A percentile compares a stretch with the other conserved stretches of the same genome.
These are phyloP conservation scores for Oryza punctata DNA, from an alignment of 176 grass and related monocot genomes.

Conservation along the genomic window DNA sequence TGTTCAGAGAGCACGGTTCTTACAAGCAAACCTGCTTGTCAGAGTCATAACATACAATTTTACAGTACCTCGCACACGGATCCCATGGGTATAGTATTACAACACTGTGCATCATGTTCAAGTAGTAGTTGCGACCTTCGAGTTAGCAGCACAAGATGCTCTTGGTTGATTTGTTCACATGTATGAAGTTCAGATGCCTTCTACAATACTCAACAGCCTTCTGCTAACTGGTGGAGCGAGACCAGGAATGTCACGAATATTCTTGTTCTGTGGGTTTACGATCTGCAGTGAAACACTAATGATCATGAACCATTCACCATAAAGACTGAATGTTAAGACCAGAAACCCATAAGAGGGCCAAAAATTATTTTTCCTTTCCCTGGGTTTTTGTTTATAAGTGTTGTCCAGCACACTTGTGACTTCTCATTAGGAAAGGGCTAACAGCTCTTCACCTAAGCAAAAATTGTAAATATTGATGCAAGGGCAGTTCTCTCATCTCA, in stretches of 20 bases:
- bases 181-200: conserved; percentile 38
- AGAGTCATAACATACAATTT: conserved; percentile 24
- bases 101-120: conserved; percentile 23
- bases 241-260: conserved; percentile 71
- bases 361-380: neutral
- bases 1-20: conserved; percentile 24
- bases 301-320: neutral
- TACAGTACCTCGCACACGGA: neutral
- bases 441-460: neutral
- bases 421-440: neutral
- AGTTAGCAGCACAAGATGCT: neutral
- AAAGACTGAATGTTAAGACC: neutral
- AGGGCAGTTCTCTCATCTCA: neutral
- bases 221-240: conserved; percentile 80
- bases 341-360: neutral
- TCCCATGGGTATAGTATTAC: conserved; percentile 29
- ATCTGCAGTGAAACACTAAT: conserved; percentile 56
- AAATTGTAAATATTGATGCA: neutral
- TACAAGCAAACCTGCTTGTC: neutral
- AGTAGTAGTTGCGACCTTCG: neutral
- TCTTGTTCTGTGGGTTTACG: conserved; percentile 94
- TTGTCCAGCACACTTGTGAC: neutral
- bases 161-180: neutral
- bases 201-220: conserved; percentile 60
- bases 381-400: neutral